phyloP scores from a whole-genome alignment of 1,139 yeast species.

The Spencermartinsiella ligniputridi region DNA sequence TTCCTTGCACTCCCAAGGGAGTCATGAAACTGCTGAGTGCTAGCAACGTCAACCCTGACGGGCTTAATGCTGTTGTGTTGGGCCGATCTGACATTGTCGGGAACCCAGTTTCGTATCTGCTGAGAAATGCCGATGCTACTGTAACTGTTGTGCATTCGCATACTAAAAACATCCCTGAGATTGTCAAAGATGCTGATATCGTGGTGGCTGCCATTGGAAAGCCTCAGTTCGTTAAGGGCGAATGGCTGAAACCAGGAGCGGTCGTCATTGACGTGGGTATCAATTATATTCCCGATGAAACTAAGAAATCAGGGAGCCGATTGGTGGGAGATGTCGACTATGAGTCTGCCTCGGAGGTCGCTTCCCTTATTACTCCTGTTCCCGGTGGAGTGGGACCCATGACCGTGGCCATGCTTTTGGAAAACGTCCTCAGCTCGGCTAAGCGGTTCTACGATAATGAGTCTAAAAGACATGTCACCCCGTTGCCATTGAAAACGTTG shows the following conservation, averaged over 20 bases:
- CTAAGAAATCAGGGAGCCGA: constrained; percentile 77
- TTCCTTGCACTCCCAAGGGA: constrained; percentile 98
- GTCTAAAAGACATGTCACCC: constrained; percentile 36
- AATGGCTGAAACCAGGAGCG: constrained; percentile 80
- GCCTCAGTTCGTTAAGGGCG: constrained; percentile 79
- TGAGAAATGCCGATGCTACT: constrained; percentile 75
- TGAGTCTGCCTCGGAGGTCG: constrained; percentile 59
- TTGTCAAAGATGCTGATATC: constrained; percentile 73
- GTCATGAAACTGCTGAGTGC: constrained; percentile 70
- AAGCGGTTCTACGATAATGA: constrained; percentile 40
- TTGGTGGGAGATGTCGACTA: constrained; percentile 95
- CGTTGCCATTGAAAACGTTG: constrained; percentile 60
- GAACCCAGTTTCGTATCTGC: constrained; percentile 79
- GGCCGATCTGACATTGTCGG: constrained; percentile 98
- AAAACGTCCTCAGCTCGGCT: constrained; percentile 83
- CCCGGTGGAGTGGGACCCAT: constrained; percentile 99
- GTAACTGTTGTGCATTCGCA: constrained; percentile 84
- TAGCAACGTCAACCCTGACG: constrained; percentile 59
- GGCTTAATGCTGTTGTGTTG: constrained; percentile 86
- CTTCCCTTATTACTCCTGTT: constrained; percentile 84
- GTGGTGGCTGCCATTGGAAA: constrained; percentile 90
- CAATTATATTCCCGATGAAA: constrained; percentile 72
- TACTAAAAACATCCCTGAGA: constrained; percentile 58
- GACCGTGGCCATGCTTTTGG: constrained; percentile 95
- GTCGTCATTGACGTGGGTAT: constrained; percentile 96